Base-by-base conservation (phyloP, 108 stramenopile genomes). In the Asterionellopsis glacialis region DNA sequence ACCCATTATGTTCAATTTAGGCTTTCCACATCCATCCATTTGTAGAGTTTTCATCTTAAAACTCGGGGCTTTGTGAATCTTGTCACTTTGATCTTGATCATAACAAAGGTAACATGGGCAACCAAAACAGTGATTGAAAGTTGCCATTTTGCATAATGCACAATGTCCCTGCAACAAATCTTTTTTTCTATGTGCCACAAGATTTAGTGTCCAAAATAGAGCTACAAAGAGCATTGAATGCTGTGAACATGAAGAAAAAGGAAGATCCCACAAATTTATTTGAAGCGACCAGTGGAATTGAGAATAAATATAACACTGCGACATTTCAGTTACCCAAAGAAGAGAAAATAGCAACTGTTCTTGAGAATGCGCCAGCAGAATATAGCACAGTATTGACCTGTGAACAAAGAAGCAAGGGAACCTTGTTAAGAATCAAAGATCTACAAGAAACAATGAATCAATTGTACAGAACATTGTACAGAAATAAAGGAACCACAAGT, bases 181-280 rank as follows among this genome's bases (percentile, higher is more conserved):
- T n/a, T n/a, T n/a, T n/a, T n/a, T n/a, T n/a, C n/a, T 9, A 23
- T 22, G 21, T 16, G 4, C 54, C 54, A 21, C 33, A 21, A 19
- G 54, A 55, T 40, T 5, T 22, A 5, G 21, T 55, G 19, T 39
- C 54, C 18, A 55, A 22, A 9, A 40, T 19, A 7, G 54, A 55
- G 9, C 5, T 55, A 22, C 2, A 9, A 55, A 16, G 21, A 9
- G 21, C 16, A 40, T 9, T 55, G 54, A 55, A 55, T 55, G 19
- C 18, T 9, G 9, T 25, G 23, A 55, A 5, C 5, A 19, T 55
- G 54, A 55, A 55, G 23, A 25, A 25, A 25, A 9, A 25, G 5
- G 21, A 22, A 55, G 54, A 55, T 55, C 54, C 54, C 9, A 9
- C 54, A 23, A 19, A 16, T 18, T 55, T 55, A 25, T 55, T 55